Percentiles rank a stretch among this genome's conserved stretches.
Conservation (phyloP, 2,329 filamentous ascomycete species). For the Xylariaceae sp. region DNA sequence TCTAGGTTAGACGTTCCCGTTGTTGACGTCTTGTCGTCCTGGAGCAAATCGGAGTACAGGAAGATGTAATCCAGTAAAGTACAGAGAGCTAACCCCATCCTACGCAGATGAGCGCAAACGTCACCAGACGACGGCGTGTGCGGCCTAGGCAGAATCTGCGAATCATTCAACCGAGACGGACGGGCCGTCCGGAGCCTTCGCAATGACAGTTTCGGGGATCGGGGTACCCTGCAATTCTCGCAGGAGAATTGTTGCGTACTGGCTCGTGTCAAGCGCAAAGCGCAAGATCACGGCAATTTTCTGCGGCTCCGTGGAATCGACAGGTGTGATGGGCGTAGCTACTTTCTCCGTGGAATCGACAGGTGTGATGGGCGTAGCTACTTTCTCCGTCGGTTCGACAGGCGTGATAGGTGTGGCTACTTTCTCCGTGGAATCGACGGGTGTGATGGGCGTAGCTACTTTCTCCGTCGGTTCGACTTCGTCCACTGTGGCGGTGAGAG, state of each 20-base stretch:
- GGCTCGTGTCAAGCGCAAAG: constrained; percentile 31
- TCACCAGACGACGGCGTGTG: background rate
- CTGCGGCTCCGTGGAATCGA: constrained; percentile 12
- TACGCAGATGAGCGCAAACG: background rate
- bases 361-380: too few relatives aligned
- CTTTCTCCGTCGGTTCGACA: too few relatives aligned
- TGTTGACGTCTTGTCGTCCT: background rate
- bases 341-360: too few relatives aligned
- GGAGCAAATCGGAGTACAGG: background rate
- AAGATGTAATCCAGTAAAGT: background rate
- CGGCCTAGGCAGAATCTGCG: background rate
- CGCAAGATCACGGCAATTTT: constrained; percentile 34
- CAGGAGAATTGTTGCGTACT: constrained; percentile 33
- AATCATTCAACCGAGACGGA: background rate
- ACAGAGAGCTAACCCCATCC: background rate
- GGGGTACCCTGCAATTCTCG: constrained; percentile 30
- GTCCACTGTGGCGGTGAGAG: constrained; percentile 2
- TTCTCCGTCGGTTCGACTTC: background rate
- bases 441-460: background rate
- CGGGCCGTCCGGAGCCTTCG: background rate
- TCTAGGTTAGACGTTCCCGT: background rate
- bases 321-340: too few relatives aligned
- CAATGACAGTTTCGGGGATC: background rate
- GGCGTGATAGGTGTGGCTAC: too few relatives aligned
- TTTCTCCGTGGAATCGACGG: constrained; percentile 10